Evolutionary conservation across 805 yeast species (phyloP).

Genomic region (Metschnikowia borealis): DNA sequence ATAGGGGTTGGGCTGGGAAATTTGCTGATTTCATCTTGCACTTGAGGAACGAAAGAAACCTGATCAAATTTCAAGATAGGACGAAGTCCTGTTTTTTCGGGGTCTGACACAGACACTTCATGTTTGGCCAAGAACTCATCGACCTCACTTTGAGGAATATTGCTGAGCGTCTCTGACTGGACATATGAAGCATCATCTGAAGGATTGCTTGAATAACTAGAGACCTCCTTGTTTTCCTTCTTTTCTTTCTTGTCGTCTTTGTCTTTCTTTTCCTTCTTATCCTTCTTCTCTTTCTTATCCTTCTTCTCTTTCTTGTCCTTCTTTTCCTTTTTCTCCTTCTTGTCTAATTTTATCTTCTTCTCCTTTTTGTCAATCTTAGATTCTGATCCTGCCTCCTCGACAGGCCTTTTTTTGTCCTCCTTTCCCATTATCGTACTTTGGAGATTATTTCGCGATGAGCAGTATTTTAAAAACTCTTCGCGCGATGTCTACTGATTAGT

Average conservation of each 20-base stretch:
- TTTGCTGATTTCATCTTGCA: conserved; percentile 58
- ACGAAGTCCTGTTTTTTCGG: conserved; percentile 45
- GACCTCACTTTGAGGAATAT: conserved; percentile 50
- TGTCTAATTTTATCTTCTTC: conserved; percentile 20
- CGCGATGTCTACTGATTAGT: conserved; percentile 3
- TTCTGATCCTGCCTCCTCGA: conserved; percentile 23
- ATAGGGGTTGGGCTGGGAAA: conserved; percentile 94
- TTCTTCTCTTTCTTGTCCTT: conserved; percentile 19
- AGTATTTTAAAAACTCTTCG: conserved; percentile 1
- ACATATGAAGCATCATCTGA: conserved; percentile 22
- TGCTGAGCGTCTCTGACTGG: conserved; percentile 37
- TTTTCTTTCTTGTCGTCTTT: conserved; percentile 35
- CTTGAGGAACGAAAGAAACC: conserved; percentile 48
- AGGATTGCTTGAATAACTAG: background rate
- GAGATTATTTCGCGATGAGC: background rate
- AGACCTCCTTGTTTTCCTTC: conserved; percentile 30
- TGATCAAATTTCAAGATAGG: conserved; percentile 71
- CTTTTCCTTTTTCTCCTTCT: conserved; percentile 16
- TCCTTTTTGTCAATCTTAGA: conserved; percentile 26
- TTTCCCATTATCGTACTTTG: conserved; percentile 13
- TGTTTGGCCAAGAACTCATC: conserved; percentile 62
- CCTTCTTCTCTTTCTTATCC: conserved; percentile 25
- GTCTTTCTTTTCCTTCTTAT: conserved; percentile 19
- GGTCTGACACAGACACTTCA: conserved; percentile 78
- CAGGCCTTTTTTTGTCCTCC: conserved; percentile 30